Conservation (phyloP, 371 early-diverging fungal species). For the Fennellomyces sp. region DNA sequence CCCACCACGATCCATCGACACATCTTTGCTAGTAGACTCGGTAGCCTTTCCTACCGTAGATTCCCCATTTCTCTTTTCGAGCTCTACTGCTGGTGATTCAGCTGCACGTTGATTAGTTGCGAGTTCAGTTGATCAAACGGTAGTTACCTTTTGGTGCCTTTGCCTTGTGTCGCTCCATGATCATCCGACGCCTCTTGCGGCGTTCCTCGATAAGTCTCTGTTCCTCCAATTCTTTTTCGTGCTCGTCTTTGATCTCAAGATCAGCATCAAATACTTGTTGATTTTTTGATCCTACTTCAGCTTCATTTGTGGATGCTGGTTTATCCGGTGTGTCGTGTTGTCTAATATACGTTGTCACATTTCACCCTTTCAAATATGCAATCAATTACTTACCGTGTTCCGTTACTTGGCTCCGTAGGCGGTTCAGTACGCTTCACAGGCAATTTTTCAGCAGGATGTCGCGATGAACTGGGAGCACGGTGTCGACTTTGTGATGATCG, state of each 20-base stretch:
- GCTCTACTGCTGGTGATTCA: neutral
- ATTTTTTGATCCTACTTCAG: neutral
- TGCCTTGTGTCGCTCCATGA: constrained; percentile 65
- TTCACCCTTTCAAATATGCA: neutral
- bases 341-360: too few relatives aligned
- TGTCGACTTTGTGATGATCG: neutral
- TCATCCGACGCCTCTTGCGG: constrained; percentile 68
- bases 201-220: constrained; percentile 80
- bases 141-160: constrained; percentile 13
- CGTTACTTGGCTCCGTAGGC: neutral
- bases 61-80: constrained; percentile 1
- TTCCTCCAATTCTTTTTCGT: constrained; percentile 62
- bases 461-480: neutral
- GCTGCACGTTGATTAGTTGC: neutral
- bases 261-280: constrained; percentile 24
- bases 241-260: constrained; percentile 52
- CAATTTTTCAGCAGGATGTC: neutral
- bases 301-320: neutral
- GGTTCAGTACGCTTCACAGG: neutral
- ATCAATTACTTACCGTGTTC: neutral
- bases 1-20: neutral
- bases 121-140: neutral
- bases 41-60: constrained; percentile 23
- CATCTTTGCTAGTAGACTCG: constrained; percentile 4
- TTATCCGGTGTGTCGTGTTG: too few relatives aligned